These are phyloP conservation scores for Fragaria nilgerrensis DNA, from an alignment of 306 rosid species.

Conservation along the genomic window DNA sequence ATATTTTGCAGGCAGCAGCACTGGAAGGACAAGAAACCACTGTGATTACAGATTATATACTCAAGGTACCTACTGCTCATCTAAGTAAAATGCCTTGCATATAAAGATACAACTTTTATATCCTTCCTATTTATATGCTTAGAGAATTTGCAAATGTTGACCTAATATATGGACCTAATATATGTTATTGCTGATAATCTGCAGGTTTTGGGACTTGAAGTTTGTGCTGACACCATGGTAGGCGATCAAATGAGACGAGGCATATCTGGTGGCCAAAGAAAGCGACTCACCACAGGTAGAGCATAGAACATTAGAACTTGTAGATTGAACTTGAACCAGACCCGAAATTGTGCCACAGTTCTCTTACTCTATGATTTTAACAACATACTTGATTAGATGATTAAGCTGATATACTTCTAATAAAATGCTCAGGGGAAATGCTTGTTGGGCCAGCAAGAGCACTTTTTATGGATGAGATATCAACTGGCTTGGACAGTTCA, in stretches of 20 bases:
- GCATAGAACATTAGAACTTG: neutral
- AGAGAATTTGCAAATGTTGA: neutral
- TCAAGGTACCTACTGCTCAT: constrained; percentile 29
- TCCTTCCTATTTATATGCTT: neutral
- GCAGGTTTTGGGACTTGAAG: constrained; percentile 49
- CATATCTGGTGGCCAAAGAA: constrained; percentile 46
- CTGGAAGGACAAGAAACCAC: constrained; percentile 43
- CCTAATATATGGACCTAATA: neutral
- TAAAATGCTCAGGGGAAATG: constrained; percentile 42
- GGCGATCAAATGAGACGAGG: constrained; percentile 53
- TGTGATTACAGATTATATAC: constrained; percentile 46
- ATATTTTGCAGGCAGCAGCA: constrained; percentile 38
- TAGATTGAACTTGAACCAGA: neutral
- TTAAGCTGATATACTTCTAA: neutral
- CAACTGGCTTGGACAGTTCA: constrained; percentile 58
- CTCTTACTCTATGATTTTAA: neutral
- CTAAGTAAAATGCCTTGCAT: neutral
- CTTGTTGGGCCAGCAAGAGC: constrained; percentile 55
- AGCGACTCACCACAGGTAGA: constrained; percentile 43
- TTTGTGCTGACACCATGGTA: constrained; percentile 50
- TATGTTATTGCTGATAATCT: neutral
- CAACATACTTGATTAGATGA: neutral
- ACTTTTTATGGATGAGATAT: constrained; percentile 62
- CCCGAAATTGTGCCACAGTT: neutral
- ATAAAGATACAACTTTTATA: neutral